These are phyloP conservation scores for Penicillium arizonense DNA, from an alignment of 495 filamentous ascomycete genomes.

Conservation along the genomic window DNA sequence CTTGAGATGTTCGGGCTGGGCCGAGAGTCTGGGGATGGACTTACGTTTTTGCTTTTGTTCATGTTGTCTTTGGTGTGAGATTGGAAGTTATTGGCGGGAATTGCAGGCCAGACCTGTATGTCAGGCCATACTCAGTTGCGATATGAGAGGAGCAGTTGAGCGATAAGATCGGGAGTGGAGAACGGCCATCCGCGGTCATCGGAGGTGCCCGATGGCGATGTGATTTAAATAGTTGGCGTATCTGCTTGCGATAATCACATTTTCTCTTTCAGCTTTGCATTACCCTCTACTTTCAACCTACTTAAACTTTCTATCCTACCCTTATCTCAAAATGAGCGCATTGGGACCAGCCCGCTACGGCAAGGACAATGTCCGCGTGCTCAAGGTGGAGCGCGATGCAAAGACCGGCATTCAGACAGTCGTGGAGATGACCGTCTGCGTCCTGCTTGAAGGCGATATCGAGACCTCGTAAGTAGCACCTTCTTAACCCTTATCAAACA, in stretches of 20 bases:
- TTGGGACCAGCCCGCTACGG: constrained; percentile 79
- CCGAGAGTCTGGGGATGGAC: constrained; percentile 15
- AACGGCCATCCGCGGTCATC: constrained; percentile 40
- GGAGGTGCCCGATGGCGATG: constrained; percentile 40
- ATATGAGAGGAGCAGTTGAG: constrained; percentile 1
- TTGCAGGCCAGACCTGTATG: too few relatives aligned
- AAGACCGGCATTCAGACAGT: constrained; percentile 76
- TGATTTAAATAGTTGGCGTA: constrained; percentile 10
- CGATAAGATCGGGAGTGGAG: constrained; percentile 35
- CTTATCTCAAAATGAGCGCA: constrained; percentile 29
- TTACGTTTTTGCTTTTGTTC: too few relatives aligned
- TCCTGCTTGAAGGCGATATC: constrained; percentile 86
- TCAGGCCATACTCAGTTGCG: too few relatives aligned
- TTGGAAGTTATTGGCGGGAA: too few relatives aligned
- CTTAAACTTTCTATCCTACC: neutral
- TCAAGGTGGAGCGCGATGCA: constrained; percentile 83
- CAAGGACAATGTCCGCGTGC: constrained; percentile 98
- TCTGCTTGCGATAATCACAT: neutral
- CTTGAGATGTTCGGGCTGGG: constrained; percentile 1
- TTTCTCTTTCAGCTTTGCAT: neutral
- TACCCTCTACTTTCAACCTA: neutral
- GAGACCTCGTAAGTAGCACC: constrained; percentile 67
- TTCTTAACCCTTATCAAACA: constrained; percentile 3
- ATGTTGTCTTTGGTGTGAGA: too few relatives aligned
- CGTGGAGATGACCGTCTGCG: constrained; percentile 92